phyloP scores from a whole-genome alignment of 1,139 yeast species.

The Sugiyamaella castrensis region DNA sequence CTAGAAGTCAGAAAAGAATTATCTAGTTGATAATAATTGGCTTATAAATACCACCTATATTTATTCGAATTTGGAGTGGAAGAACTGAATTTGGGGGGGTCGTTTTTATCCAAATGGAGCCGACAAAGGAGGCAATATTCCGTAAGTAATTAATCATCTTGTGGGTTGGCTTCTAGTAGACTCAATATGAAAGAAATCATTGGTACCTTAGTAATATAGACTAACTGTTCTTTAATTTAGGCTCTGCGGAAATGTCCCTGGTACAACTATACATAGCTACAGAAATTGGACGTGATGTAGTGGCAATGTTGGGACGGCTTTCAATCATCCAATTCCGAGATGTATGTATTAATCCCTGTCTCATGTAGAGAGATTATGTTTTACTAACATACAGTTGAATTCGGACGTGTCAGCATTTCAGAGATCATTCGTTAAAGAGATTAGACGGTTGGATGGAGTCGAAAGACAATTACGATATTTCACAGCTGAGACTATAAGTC shows the following conservation, averaged over 20 bases:
- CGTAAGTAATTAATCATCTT: slow-evolving; percentile 28
- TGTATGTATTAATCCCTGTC: slow-evolving; percentile 25
- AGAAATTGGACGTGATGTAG: slow-evolving; percentile 86
- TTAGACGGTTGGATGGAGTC: slow-evolving; percentile 61
- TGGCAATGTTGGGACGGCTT: slow-evolving; percentile 76
- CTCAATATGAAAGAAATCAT: too few species aligned
- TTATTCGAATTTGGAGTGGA: not conserved
- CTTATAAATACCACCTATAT: not conserved
- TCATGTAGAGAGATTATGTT: not conserved
- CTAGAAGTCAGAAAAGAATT: too few species aligned
- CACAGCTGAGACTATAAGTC: slow-evolving; percentile 31
- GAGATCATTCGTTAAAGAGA: slow-evolving; percentile 80
- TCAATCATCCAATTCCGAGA: slow-evolving; percentile 91
- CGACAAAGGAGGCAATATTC: slow-evolving; percentile 27
- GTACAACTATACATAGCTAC: slow-evolving; percentile 90
- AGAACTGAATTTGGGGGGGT: too few species aligned
- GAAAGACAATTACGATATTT: slow-evolving; percentile 53
- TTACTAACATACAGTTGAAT: slow-evolving; percentile 42
- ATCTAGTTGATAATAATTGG: not conserved
- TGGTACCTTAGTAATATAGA: not conserved
- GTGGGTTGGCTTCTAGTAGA: too few species aligned
- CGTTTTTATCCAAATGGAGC: slow-evolving; percentile 5
- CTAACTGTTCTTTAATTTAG: not conserved
- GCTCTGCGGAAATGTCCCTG: slow-evolving; percentile 94
- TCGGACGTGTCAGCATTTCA: slow-evolving; percentile 78